phyloP scores from a whole-genome alignment of 2,329 filamentous ascomycete genomes.

The Fusarium albosuccineum region DNA sequence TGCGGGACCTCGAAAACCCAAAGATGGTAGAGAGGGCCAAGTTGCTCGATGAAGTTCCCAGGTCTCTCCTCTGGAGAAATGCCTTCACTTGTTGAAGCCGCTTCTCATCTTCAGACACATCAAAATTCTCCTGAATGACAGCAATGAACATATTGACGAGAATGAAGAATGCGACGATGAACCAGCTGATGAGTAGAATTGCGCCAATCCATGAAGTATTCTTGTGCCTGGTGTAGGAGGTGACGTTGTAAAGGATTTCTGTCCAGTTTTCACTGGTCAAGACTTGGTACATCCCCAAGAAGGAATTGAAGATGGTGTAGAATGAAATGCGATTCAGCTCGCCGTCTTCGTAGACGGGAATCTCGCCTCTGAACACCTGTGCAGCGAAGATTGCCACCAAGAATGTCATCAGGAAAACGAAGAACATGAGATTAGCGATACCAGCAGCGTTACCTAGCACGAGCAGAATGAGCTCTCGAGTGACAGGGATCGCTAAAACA shows the following conservation, averaged over 20 bases:
- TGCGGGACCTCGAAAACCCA: conserved; percentile 69
- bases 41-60: conserved; percentile 79
- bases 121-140: conserved; percentile 99
- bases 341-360: conserved; percentile 74
- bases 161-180: conserved; percentile 94
- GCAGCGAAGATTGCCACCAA: conserved; percentile 92
- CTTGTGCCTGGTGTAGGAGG: conserved; percentile 72
- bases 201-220: conserved; percentile 94
- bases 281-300: conserved; percentile 97
- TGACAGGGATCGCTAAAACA: conserved; percentile 89
- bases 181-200: conserved; percentile 93
- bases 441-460: conserved; percentile 93
- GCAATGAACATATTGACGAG: conserved; percentile 99
- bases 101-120: conserved; percentile 98
- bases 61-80: conserved; percentile 91
- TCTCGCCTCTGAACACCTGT: conserved; percentile 90
- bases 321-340: conserved; percentile 80
- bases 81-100: conserved; percentile 95
- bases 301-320: conserved; percentile 92
- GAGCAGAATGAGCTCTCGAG: conserved; percentile 84
- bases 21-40: conserved; percentile 81
- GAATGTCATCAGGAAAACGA: conserved; percentile 96
- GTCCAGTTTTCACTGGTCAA: conserved; percentile 98
- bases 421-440: conserved; percentile 94
- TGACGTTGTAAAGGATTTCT: conserved; percentile 84